These are phyloP conservation scores for Geoglossum glabrum DNA, from an alignment of 495 filamentous ascomycete genomes.

Conservation along the genomic window DNA sequence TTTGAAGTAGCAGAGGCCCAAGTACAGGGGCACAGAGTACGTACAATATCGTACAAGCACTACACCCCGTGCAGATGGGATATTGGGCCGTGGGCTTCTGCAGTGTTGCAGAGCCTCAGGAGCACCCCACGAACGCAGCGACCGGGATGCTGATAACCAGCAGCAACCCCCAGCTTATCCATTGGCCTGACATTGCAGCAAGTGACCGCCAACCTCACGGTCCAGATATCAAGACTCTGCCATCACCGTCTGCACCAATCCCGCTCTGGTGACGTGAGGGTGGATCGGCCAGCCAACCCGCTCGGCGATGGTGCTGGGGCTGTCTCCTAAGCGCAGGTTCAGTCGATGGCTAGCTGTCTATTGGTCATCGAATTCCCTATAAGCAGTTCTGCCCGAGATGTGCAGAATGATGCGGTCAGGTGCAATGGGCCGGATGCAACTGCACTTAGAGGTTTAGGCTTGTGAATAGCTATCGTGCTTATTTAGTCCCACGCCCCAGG, in stretches of 20 bases:
- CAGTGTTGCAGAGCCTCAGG: neutral
- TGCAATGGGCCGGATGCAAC: slow-evolving; percentile 23
- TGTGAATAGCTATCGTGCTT: too few species aligned
- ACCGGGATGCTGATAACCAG: neutral
- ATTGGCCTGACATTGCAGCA: neutral
- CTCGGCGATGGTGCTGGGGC: neutral
- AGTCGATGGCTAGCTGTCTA: neutral
- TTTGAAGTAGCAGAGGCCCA: too few species aligned
- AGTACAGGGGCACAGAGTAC: too few species aligned
- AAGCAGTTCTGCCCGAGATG: neutral
- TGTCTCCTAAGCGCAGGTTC: slow-evolving; percentile 10
- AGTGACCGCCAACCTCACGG: neutral
- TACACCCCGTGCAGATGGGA: neutral
- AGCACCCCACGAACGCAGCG: neutral
- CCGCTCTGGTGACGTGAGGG: too few species aligned
- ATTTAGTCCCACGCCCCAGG: too few species aligned
- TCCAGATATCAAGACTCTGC: neutral
- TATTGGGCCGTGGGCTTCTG: too few species aligned
- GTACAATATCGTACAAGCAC: too few species aligned
- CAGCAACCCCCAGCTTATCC: neutral
- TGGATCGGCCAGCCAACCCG: neutral
- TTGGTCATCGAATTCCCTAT: slow-evolving; percentile 2
- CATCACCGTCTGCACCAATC: too few species aligned
- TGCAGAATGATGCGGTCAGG: slow-evolving; percentile 6
- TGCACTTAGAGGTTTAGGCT: slow-evolving; percentile 46